A percentile compares a stretch with the other conserved stretches of the same genome.
phyloP scores from a whole-genome alignment of 2,329 filamentous ascomycete species.

The Penicillium polonicum region DNA sequence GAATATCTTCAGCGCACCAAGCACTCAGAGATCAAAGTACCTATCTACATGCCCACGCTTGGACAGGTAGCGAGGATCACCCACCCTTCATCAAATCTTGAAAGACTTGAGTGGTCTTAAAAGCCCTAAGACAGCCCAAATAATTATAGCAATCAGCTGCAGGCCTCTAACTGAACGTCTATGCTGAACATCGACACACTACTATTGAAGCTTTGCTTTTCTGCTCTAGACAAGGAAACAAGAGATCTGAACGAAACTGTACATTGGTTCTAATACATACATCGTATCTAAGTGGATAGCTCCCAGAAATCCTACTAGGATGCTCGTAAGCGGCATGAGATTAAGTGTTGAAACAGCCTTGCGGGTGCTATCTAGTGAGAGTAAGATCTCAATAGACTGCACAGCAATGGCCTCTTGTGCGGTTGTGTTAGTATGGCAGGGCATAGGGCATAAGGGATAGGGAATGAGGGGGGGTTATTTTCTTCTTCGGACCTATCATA shows the following conservation, averaged over 20 bases:
- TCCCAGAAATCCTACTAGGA: constrained; percentile 2
- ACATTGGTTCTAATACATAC: constrained; percentile 13
- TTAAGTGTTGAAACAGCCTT: constrained; percentile 31
- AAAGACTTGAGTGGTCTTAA: background rate
- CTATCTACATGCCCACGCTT: background rate
- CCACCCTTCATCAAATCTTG: background rate
- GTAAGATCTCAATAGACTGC: constrained; percentile 7
- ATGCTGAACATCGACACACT: background rate
- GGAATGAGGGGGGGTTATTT: background rate
- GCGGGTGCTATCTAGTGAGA: constrained; percentile 9
- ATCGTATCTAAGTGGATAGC: constrained; percentile 12
- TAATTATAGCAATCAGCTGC: background rate
- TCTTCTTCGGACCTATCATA: background rate
- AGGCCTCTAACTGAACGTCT: background rate
- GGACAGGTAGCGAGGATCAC: background rate
- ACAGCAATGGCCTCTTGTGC: constrained; percentile 11
- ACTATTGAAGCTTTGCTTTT: background rate
- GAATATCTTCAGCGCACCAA: background rate
- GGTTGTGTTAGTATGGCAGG: constrained; percentile 12
- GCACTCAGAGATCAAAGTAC: background rate
- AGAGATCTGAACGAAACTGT: background rate
- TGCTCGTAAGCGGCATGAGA: constrained; percentile 9
- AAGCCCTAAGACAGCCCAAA: background rate
- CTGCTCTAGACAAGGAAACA: background rate
- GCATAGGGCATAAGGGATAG: background rate